phyloP scores from a whole-genome alignment of 768 basidiomycete species.

The Macrolepiota dolichaula region DNA sequence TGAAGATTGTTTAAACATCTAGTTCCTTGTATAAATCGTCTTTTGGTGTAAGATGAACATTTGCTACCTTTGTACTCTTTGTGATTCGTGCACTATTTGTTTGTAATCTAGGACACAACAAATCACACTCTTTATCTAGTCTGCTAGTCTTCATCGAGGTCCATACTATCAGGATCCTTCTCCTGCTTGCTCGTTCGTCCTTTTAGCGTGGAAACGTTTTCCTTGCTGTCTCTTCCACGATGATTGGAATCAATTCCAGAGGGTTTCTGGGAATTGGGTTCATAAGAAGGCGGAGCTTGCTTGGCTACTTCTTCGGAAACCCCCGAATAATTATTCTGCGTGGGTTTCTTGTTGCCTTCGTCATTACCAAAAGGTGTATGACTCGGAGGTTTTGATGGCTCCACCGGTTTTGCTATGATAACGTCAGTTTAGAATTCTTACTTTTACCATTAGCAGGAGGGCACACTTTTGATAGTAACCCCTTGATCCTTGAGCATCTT shows the following conservation, averaged over 20 bases:
- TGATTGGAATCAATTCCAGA: neutral
- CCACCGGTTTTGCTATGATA: neutral
- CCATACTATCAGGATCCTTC: slow-evolving; percentile 8
- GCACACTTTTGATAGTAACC: slow-evolving; percentile 1
- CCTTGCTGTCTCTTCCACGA: neutral
- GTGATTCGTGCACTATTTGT: neutral
- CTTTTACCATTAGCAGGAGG: neutral
- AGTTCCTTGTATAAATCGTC: neutral
- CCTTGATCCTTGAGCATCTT: slow-evolving; percentile 11
- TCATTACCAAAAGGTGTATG: neutral
- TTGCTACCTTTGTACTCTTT: neutral
- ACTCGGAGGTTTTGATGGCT: neutral
- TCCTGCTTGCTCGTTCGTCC: neutral
- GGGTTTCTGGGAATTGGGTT: neutral
- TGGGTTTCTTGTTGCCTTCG: neutral
- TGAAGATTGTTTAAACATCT: slow-evolving; percentile 33
- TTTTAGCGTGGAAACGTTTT: neutral
- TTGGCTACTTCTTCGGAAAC: neutral
- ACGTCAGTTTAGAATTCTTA: neutral
- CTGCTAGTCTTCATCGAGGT: neutral
- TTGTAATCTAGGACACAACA: slow-evolving; percentile 3
- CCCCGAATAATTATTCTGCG: neutral
- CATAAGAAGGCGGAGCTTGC: neutral
- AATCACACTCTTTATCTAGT: neutral
- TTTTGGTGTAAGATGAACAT: neutral